Evolutionary conservation across 345 rosid genomes (phyloP).

Genomic region (Eucalyptus guilfoylei): DNA sequence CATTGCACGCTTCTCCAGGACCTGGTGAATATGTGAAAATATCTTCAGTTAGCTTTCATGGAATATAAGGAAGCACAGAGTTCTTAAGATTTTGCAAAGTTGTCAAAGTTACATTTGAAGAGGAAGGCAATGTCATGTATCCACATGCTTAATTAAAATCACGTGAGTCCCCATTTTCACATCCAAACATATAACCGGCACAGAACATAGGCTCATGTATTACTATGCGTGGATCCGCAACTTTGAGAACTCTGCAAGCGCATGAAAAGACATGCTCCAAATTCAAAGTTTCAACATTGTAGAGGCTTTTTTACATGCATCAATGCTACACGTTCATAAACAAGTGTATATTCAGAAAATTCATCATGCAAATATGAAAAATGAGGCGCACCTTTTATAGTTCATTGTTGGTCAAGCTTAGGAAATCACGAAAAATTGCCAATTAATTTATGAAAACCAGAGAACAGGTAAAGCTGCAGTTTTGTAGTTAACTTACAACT

Average conservation of each 20-base stretch:
- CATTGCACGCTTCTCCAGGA: conserved; percentile 90
- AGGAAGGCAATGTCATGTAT: not conserved
- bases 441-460: not conserved
- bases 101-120: not conserved
- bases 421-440: not conserved
- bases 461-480: not conserved
- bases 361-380: not conserved
- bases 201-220: not conserved
- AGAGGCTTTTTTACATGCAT: not conserved
- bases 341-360: not conserved
- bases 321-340: not conserved
- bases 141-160: not conserved
- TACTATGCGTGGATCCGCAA: not conserved
- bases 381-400: not conserved
- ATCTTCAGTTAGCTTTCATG: not conserved
- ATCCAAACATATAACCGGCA: not conserved
- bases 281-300: not conserved
- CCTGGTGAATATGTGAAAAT: conserved; percentile 30
- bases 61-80: not conserved
- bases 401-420: not conserved
- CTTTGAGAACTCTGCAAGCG: not conserved
- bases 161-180: not conserved
- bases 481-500: not conserved
- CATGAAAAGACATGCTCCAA: not conserved
- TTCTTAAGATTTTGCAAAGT: not conserved